These are phyloP conservation scores for Oropetium thomaeum DNA, from an alignment of 176 grass and related monocot species.

Conservation along the genomic window DNA sequence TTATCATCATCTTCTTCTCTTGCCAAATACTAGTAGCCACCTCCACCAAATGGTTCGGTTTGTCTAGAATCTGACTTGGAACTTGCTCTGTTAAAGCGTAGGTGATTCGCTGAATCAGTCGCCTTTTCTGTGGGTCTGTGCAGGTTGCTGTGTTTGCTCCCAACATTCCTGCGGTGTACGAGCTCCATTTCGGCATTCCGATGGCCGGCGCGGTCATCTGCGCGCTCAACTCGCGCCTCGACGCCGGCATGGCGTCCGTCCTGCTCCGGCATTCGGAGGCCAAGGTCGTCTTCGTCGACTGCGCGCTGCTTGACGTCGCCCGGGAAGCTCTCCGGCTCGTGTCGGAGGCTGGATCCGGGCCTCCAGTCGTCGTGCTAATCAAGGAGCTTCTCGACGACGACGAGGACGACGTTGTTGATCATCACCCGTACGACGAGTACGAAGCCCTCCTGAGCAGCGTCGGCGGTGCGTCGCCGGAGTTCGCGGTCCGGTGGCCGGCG, in stretches of 20 bases:
- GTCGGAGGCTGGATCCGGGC: conserved; percentile 16
- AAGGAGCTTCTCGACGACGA: conserved; percentile 36
- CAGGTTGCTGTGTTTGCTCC: conserved; percentile 78
- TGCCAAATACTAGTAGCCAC: neutral
- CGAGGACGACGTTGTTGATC: no score
- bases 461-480: conserved; percentile 14
- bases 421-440: conserved; percentile 34
- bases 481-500: conserved; percentile 45
- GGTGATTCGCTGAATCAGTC: neutral
- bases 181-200: conserved; percentile 78
- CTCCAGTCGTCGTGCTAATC: conserved; percentile 51
- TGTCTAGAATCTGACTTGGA: neutral
- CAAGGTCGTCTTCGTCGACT: conserved; percentile 69
- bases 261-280: conserved; percentile 77
- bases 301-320: conserved; percentile 40
- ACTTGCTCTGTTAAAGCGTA: neutral
- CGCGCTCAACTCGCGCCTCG: conserved; percentile 74
- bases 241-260: conserved; percentile 52
- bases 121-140: neutral
- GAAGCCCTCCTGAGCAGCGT: conserved; percentile 40
- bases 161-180: conserved; percentile 71
- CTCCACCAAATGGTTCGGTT: no score
- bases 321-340: conserved; percentile 53
- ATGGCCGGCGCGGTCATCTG: conserved; percentile 83
- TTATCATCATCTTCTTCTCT: no score